Base-by-base conservation (phyloP, 2,329 filamentous ascomycete species). In the Elsinoe ampelina region DNA sequence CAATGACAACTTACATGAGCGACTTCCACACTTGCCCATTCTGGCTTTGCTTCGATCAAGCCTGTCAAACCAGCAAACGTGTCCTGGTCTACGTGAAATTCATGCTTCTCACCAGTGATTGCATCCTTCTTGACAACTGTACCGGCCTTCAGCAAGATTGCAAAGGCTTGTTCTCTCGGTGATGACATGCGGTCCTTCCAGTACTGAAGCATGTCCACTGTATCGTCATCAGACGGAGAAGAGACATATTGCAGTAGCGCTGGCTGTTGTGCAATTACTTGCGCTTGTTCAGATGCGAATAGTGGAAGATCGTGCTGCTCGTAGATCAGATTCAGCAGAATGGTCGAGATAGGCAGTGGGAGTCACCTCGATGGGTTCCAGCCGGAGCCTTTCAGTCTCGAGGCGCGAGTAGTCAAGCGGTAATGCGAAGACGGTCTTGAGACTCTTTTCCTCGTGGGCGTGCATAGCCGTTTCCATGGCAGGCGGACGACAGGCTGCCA, bases 1-100 rank as follows among this genome's bases (percentile, higher is more conserved):
- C 13, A 12, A 50, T 34, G n/a, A 50, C 26, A 20, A 50, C 45
- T 50, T 50, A 50, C 45, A 35, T 50, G 45, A 34, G 45, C 45
- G 17, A 50, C 26, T 35, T 50, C 45, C 7, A 50, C 45, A 50
- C 22, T 34, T 35, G 45, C 45, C 26, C 45, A 35, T 30, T 48
- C 43, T 48, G 20, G n/a, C 22, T 48, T 48, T 13, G 20, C 43
- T 26, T 26, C 19, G 4, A 50, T 50, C 26, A 50, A 35, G 45
- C 45, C 26, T 34, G 45, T 50, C 26, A 50, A 17, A 6, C 45
- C 45, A 26, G 45, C 45, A 20, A 50, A 50, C 2, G 26, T 50
- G 13, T 35, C 45, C 22, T 50, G 12, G 15, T 50, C 45, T 15
- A 50, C 45, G 3, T 48, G 19, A 13, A 48, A 48, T 17, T 48